These are phyloP conservation scores for Alternaria viburni DNA, from an alignment of 2,329 filamentous ascomycete species.

Conservation along the genomic window DNA sequence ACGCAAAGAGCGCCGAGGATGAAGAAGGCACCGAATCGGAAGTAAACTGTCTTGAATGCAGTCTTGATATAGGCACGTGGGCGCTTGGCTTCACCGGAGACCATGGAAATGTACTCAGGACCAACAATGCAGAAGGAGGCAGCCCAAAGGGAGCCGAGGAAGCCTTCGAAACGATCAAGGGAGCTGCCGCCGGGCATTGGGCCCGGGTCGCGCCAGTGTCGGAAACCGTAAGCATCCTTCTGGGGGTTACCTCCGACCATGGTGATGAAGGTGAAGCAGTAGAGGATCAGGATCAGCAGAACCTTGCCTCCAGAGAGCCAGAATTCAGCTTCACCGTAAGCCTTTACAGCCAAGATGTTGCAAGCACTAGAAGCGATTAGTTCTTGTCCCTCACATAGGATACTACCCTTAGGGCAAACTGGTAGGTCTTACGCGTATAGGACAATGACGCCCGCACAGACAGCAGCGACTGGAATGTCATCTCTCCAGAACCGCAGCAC, in stretches of 20 bases:
- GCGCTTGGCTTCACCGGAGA: constrained; percentile 55
- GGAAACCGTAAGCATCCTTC: constrained; percentile 52
- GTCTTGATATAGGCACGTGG: constrained; percentile 55
- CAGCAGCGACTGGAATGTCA: constrained; percentile 51
- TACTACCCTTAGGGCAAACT: not conserved
- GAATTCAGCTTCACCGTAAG: constrained; percentile 55
- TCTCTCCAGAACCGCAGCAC: constrained; percentile 54
- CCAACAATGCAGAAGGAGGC: constrained; percentile 57
- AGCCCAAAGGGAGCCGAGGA: constrained; percentile 48
- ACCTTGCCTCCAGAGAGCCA: constrained; percentile 56
- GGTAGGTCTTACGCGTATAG: constrained; percentile 48
- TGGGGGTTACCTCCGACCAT: constrained; percentile 55
- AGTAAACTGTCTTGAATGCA: constrained; percentile 57
- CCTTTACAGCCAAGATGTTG: constrained; percentile 55
- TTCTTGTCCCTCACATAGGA: not conserved
- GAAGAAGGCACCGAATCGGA: constrained; percentile 56
- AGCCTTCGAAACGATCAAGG: constrained; percentile 45
- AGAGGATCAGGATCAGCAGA: constrained; percentile 54
- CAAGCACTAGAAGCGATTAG: constrained; percentile 48
- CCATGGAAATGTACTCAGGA: constrained; percentile 58
- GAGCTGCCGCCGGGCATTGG: constrained; percentile 34
- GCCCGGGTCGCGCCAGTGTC: constrained; percentile 52
- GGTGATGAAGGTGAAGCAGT: constrained; percentile 56
- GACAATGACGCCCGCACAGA: constrained; percentile 51
- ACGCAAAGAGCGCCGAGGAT: constrained; percentile 54